Percentiles rank a stretch among this genome's conserved stretches.
phyloP scores from a whole-genome alignment of 139 green algal genomes.

The Choricystis sp. region DNA sequence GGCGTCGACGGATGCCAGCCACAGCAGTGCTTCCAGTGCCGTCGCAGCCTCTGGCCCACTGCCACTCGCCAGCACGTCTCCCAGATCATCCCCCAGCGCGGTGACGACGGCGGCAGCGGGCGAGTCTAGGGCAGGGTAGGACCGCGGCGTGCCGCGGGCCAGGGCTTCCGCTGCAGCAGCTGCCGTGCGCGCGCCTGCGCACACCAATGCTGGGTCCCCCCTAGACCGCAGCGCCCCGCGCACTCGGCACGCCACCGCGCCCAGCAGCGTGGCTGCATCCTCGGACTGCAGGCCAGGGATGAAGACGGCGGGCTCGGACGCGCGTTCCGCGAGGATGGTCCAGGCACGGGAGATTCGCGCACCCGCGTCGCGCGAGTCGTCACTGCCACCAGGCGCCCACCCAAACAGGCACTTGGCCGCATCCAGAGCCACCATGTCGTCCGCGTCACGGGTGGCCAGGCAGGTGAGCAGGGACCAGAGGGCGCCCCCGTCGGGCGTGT shows the following conservation, averaged over 20 bases:
- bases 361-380: background rate
- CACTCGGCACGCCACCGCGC: background rate
- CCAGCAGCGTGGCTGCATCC: background rate
- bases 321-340: background rate
- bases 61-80: too few species aligned
- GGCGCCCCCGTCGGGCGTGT: background rate
- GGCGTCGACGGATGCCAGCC: too few species aligned
- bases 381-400: background rate
- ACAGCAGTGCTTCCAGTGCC: too few species aligned
- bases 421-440: background rate
- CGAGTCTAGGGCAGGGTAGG: too few species aligned
- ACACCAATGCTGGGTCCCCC: too few species aligned
- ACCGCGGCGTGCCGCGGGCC: too few species aligned
- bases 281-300: background rate
- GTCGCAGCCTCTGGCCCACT: too few species aligned
- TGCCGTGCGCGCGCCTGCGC: too few species aligned
- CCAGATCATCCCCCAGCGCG: too few species aligned
- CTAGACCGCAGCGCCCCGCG: too few species aligned
- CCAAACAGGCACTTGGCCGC: background rate
- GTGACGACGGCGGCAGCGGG: too few species aligned
- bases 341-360: background rate
- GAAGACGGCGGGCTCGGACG: background rate
- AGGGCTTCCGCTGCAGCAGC: too few species aligned
- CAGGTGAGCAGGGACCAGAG: background rate
- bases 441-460: background rate